These are phyloP conservation scores for Syzygium jambos DNA, from an alignment of 345 rosid species.

Conservation along the genomic window DNA sequence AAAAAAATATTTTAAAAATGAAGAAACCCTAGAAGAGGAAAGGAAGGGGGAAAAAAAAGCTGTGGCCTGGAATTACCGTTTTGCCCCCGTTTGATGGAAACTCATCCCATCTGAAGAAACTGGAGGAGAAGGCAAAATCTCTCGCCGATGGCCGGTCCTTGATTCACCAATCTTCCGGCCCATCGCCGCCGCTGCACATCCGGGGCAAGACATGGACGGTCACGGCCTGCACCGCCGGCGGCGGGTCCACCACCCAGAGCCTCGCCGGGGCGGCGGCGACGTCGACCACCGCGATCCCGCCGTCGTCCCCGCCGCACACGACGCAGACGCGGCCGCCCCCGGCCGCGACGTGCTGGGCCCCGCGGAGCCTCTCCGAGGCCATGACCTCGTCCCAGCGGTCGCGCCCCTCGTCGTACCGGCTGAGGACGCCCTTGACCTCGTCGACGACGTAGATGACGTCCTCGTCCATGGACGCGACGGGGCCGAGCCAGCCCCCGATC, in stretches of 20 bases:
- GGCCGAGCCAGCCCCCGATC: conserved; percentile 46
- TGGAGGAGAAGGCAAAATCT: background rate
- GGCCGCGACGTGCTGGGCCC: conserved; percentile 32
- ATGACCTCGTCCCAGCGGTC: conserved; percentile 27
- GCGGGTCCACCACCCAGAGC: conserved; percentile 21
- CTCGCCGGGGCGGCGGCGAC: conserved; percentile 12
- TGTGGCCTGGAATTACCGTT: background rate
- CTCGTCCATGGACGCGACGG: conserved; percentile 46
- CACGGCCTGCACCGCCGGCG: conserved; percentile 16
- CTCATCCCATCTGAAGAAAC: background rate
- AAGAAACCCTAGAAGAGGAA: background rate
- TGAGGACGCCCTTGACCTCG: conserved; percentile 24
- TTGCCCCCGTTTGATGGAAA: background rate
- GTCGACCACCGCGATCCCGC: conserved; percentile 30
- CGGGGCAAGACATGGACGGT: conserved; percentile 36
- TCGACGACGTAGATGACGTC: conserved; percentile 29
- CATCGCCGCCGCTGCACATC: conserved; percentile 8
- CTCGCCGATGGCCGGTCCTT: background rate
- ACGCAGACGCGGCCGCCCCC: conserved; percentile 37
- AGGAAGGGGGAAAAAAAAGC: background rate
- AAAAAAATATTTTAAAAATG: background rate
- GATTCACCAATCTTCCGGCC: background rate
- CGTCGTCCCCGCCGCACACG: background rate
- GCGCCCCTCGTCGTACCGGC: conserved; percentile 17
- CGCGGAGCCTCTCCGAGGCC: conserved; percentile 12